Conservation (phyloP, 1,284 basidiomycete species). For the Farysia itapuensis region DNA sequence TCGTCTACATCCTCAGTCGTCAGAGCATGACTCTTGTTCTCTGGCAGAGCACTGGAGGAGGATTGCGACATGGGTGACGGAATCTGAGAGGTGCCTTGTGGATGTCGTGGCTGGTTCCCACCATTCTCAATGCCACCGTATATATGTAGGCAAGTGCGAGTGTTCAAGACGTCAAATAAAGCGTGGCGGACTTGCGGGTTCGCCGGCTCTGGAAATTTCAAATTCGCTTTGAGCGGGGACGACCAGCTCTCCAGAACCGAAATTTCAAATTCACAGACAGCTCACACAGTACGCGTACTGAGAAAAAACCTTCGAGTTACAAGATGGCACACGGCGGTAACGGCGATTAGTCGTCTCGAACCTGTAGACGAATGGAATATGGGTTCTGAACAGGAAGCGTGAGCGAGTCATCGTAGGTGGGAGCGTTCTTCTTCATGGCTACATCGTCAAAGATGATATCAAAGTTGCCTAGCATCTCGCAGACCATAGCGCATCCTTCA, state of each 20-base stretch:
- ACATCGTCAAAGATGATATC: constrained; percentile 19
- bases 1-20: neutral
- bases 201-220: constrained; percentile 1
- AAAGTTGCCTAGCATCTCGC: constrained; percentile 34
- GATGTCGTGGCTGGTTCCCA: too few relatives aligned
- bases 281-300: too few relatives aligned
- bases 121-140: too few relatives aligned
- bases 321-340: too few relatives aligned
- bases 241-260: too few relatives aligned
- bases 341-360: constrained; percentile 14
- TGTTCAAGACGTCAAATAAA: too few relatives aligned
- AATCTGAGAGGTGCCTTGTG: too few relatives aligned
- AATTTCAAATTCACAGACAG: too few relatives aligned
- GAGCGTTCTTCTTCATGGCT: constrained; percentile 22
- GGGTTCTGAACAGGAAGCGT: constrained; percentile 36
- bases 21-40: neutral
- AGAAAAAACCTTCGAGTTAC: too few relatives aligned
- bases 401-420: constrained; percentile 36
- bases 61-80: neutral
- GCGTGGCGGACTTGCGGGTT: too few relatives aligned
- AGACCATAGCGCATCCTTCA: constrained; percentile 37
- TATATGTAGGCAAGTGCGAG: too few relatives aligned
- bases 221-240: too few relatives aligned
- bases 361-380: constrained; percentile 23
- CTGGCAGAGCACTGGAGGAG: neutral